These are phyloP conservation scores for Sporothrix luriei DNA, from an alignment of 2,329 filamentous ascomycete genomes.

Conservation along the genomic window DNA sequence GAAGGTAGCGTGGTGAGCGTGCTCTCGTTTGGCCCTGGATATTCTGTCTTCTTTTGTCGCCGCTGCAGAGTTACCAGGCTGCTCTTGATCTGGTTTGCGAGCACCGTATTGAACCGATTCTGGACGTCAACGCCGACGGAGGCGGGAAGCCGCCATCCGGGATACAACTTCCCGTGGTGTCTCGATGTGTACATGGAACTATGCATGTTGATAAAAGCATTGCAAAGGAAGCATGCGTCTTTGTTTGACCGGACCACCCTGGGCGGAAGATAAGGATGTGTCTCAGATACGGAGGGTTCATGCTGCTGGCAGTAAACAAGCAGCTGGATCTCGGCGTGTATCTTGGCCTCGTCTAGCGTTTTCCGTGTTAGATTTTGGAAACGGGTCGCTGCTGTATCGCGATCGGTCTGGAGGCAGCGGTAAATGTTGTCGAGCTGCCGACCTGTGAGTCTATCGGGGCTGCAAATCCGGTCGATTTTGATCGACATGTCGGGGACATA, in stretches of 20 bases:
- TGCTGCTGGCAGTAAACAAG: background rate
- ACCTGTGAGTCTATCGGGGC: background rate
- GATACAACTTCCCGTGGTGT: constrained; percentile 18
- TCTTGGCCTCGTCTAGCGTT: constrained; percentile 11
- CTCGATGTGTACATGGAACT: constrained; percentile 18
- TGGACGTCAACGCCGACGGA: background rate
- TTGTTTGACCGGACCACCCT: constrained; percentile 24
- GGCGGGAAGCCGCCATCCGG: constrained; percentile 18
- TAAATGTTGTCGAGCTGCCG: background rate
- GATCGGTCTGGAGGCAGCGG: background rate
- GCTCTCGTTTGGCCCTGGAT: constrained; percentile 7
- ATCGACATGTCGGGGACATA: background rate
- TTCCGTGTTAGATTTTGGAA: background rate
- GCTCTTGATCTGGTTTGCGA: background rate
- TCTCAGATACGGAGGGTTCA: background rate
- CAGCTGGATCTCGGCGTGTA: constrained; percentile 28
- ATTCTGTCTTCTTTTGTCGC: background rate
- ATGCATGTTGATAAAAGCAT: background rate
- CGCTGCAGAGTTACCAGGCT: background rate
- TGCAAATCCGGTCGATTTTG: background rate
- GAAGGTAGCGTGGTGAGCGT: constrained; percentile 14
- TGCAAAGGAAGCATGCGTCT: constrained; percentile 21
- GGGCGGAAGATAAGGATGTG: background rate
- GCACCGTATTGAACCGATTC: background rate
- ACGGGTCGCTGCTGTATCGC: background rate